These are phyloP conservation scores for Rutstroemia sp. DNA, from an alignment of 2,329 filamentous ascomycete genomes.

Conservation along the genomic window DNA sequence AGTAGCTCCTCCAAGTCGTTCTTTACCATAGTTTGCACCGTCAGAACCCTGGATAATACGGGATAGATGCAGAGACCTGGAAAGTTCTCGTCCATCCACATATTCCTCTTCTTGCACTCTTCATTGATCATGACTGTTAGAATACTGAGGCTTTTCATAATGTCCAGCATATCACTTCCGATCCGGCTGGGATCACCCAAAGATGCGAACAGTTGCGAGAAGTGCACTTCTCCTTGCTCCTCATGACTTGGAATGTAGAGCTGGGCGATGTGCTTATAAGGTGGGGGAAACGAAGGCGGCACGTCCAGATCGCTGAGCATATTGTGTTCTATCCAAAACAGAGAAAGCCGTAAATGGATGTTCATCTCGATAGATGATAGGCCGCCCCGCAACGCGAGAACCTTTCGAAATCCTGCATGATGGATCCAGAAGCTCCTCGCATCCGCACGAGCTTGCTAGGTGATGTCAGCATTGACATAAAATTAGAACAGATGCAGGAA, in stretches of 20 bases:
- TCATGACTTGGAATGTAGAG: not conserved
- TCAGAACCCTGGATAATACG: not conserved
- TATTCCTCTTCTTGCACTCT: not conserved
- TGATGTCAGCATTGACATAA: no score
- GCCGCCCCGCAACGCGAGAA: not conserved
- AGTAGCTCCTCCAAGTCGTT: not conserved
- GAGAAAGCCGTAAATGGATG: not conserved
- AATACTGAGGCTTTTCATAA: not conserved
- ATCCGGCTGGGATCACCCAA: not conserved
- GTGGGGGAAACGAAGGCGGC: not conserved
- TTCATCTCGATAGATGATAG: not conserved
- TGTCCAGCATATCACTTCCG: not conserved
- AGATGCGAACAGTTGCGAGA: not conserved
- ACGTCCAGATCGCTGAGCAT: not conserved
- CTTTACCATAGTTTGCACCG: not conserved
- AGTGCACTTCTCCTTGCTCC: not conserved
- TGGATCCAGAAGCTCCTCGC: not conserved
- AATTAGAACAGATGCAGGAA: not conserved
- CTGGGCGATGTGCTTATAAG: not conserved
- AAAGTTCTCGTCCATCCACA: not conserved
- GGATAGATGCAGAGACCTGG: slow-evolving; percentile 1
- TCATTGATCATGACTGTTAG: not conserved
- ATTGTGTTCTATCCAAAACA: slow-evolving; percentile 3
- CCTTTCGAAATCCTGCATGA: not conserved
- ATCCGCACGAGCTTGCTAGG: not conserved